Percentiles rank a stretch among this genome's conserved stretches.
phyloP scores from a whole-genome alignment of 139 green algal genomes.

The Trebouxia sp. region DNA sequence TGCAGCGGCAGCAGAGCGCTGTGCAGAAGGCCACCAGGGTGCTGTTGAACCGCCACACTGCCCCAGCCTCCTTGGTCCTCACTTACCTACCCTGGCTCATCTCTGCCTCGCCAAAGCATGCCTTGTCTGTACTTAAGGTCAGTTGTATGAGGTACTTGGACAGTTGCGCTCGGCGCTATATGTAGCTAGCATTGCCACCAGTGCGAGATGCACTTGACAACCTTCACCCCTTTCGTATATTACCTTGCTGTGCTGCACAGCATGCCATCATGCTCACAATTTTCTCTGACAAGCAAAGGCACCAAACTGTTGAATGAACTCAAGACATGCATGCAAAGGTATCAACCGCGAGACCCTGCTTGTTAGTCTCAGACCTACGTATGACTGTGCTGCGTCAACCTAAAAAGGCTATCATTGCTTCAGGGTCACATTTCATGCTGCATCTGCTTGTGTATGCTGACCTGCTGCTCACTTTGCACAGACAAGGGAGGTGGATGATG shows the following conservation, averaged over 20 bases:
- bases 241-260: no score
- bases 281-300: no score
- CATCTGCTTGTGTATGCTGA: not conserved
- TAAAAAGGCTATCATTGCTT: no score
- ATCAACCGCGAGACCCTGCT: no score
- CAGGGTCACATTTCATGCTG: no score
- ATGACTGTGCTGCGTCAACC: no score
- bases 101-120: constrained; percentile 16
- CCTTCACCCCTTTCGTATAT: no score
- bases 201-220: no score
- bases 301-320: not conserved
- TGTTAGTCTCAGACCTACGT: no score
- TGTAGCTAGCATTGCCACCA: not conserved
- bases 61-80: constrained; percentile 35
- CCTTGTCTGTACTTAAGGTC: constrained; percentile 36
- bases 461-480: not conserved
- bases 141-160: no score
- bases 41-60: constrained; percentile 24
- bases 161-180: not conserved
- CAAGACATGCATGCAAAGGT: not conserved
- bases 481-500: constrained; percentile 7
- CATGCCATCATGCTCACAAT: not conserved
- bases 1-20: constrained; percentile 11
- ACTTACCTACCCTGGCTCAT: constrained; percentile 55
- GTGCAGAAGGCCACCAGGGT: constrained; percentile 13